Evolutionary conservation across 1,284 basidiomycete genomes (phyloP).

Genomic region (Ceratobasidium sp.): DNA sequence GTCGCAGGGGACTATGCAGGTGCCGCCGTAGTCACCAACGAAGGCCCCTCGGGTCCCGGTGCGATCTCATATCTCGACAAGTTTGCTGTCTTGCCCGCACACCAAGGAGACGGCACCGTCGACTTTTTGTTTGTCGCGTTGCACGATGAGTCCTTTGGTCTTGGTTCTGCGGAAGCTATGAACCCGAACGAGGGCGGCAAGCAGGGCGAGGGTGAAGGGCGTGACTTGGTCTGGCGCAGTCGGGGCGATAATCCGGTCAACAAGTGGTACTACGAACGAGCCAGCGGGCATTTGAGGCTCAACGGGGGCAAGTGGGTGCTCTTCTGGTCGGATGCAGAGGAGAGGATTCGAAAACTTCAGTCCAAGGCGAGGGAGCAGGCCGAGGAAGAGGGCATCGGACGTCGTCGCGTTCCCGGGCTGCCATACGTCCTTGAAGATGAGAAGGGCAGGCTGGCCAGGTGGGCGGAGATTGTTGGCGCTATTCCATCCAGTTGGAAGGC

Average conservation of each 20-base stretch:
- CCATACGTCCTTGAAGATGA: conserved; percentile 79
- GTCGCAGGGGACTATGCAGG: conserved; percentile 96
- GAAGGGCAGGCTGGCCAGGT: conserved; percentile 80
- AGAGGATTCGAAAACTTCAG: conserved; percentile 60
- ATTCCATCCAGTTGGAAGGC: conserved; percentile 82
- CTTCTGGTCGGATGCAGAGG: conserved; percentile 99
- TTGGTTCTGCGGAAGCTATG: conserved; percentile 90
- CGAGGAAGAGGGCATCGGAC: conserved; percentile 44
- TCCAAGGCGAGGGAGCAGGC: conserved; percentile 44
- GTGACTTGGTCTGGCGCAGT: conserved; percentile 95
- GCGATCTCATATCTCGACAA: conserved; percentile 95
- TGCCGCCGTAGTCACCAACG: conserved; percentile 92
- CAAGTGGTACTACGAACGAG: conserved; percentile 99
- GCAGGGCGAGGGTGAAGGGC: conserved; percentile 85
- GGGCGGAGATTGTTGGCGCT: conserved; percentile 75
- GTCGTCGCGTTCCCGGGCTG: conserved; percentile 54
- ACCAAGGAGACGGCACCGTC: conserved; percentile 98
- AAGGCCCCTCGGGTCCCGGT: conserved; percentile 52
- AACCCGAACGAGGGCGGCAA: conserved; percentile 93
- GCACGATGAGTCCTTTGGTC: conserved; percentile 97
- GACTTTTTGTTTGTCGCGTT: conserved; percentile 99
- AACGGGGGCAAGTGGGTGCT: conserved; percentile 76
- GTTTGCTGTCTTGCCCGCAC: conserved; percentile 92
- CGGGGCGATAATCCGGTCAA: conserved; percentile 95
- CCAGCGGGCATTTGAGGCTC: conserved; percentile 86